These are phyloP conservation scores for Triticum aestivum DNA, from an alignment of 176 grass and related monocot species.

Conservation along the genomic window DNA sequence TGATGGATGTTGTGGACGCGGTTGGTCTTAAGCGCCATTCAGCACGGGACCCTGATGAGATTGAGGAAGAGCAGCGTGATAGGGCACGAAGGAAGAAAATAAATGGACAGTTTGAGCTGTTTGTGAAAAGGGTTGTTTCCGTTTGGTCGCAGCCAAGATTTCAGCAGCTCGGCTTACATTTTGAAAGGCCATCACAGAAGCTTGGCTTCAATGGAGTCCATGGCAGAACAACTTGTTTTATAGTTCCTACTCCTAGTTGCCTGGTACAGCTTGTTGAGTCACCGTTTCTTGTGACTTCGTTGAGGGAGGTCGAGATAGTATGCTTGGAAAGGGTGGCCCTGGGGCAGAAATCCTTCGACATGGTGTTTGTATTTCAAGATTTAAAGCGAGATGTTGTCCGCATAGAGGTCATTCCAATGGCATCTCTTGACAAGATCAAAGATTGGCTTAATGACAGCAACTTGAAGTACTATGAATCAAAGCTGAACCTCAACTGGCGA, in stretches of 20 bases:
- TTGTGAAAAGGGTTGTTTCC: conserved; percentile 83
- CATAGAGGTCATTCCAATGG: conserved; percentile 57
- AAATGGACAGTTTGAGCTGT: conserved; percentile 82
- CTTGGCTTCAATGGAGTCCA: conserved; percentile 92
- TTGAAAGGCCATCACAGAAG: conserved; percentile 72
- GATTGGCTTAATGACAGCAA: conserved; percentile 61
- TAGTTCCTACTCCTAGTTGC: conserved; percentile 85
- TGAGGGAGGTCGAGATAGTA: conserved; percentile 92
- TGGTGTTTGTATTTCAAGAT: conserved; percentile 71
- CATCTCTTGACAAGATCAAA: conserved; percentile 53
- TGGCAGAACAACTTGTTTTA: conserved; percentile 76
- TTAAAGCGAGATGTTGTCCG: conserved; percentile 58
- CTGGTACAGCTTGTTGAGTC: conserved; percentile 81
- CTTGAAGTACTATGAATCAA: conserved; percentile 70
- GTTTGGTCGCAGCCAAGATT: conserved; percentile 77
- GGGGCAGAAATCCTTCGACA: conserved; percentile 60
- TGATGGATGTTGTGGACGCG: conserved; percentile 95
- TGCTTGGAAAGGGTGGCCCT: conserved; percentile 91
- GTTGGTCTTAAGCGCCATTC: conserved; percentile 58
- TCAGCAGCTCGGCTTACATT: conserved; percentile 66
- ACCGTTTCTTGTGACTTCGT: conserved; percentile 73
- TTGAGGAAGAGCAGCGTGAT: conserved; percentile 91
- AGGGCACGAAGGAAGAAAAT: conserved; percentile 81
- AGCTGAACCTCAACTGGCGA: conserved; percentile 69
- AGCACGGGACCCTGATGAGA: conserved; percentile 89